phyloP scores from a whole-genome alignment of 1,284 basidiomycete species.

The Malassezia nana region DNA sequence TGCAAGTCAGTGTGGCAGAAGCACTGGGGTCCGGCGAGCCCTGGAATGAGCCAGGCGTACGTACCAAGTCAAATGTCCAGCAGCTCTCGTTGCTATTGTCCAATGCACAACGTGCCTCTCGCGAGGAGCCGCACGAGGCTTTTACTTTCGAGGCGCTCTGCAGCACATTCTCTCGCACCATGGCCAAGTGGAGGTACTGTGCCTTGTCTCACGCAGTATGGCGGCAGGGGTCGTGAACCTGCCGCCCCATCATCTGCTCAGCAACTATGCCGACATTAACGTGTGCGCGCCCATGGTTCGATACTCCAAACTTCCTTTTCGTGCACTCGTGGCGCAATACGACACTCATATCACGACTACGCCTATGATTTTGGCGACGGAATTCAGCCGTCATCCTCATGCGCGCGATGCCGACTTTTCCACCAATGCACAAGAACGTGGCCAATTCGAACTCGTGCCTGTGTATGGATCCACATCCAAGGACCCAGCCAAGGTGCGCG shows the following conservation, averaged over 20 bases:
- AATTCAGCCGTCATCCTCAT: constrained; percentile 55
- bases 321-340: constrained; percentile 55
- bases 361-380: constrained; percentile 56
- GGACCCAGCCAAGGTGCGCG: constrained; percentile 47
- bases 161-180: constrained; percentile 5
- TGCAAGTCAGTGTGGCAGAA: neutral
- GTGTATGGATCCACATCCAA: neutral
- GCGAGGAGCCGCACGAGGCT: constrained; percentile 7
- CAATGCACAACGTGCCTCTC: constrained; percentile 5
- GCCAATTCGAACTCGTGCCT: constrained; percentile 22
- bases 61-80: constrained; percentile 15
- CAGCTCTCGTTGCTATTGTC: constrained; percentile 10
- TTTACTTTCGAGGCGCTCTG: constrained; percentile 6
- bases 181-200: neutral
- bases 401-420: constrained; percentile 56
- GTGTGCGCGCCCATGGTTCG: constrained; percentile 54
- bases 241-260: constrained; percentile 29
- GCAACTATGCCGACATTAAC: constrained; percentile 29
- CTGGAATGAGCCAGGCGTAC: neutral
- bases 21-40: constrained; percentile 5
- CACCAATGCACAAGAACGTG: constrained; percentile 53
- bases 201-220: neutral
- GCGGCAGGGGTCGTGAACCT: constrained; percentile 13
- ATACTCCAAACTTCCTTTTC: constrained; percentile 57
- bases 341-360: constrained; percentile 57